Base-by-base conservation (phyloP, 768 basidiomycete species). In the Butyriboletus loyo region DNA sequence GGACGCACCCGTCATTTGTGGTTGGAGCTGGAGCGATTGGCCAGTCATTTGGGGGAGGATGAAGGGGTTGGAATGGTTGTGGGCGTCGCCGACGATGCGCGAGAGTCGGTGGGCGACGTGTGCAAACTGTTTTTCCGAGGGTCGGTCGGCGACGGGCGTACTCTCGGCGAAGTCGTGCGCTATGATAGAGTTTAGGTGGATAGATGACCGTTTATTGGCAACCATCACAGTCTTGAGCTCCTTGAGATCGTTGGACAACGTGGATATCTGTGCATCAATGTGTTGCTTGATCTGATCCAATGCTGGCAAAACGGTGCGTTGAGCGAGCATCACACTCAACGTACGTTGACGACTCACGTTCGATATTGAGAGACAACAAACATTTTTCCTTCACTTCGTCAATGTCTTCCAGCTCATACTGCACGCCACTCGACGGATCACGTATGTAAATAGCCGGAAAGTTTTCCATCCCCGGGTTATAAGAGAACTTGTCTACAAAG, bases 281-380 rank as follows among this genome's bases (percentile, higher is more conserved):
- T 99, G 96, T 64, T 98, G 93, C 67, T 96, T 98, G 69, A 99
- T 96, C 68, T 98, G 96, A 71, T 99, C 95, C 49, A 98, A 85
- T 22, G 93, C 96, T 99, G 61, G 7, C 19, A 54, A 50, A 53
- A 48, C 28, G 21, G 4, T 7, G 36, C 25, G 42, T 35, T 63
- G 47, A 58, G 51, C 37, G 50, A 19, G 11, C 56, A 34, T 49
- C 24, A 50, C 31, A 55, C 24, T n/a, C 32, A n/a, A 9, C 21
- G 34, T 15, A 58, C 19, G 39, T 39, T 11, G 22, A 17, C 19
- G 11, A 84, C 95, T 72, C 71, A 98, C 96, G 91, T 79, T 98
- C 96, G 53, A 99, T 94, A 60, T 98, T 97, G 43, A 99, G 74
- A 41, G 91, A 95, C 44, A 99, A 73, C 19, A 98, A 68, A 66